Conservation (phyloP, 2,329 filamentous ascomycete genomes). For the Neurospora crassa region DNA sequence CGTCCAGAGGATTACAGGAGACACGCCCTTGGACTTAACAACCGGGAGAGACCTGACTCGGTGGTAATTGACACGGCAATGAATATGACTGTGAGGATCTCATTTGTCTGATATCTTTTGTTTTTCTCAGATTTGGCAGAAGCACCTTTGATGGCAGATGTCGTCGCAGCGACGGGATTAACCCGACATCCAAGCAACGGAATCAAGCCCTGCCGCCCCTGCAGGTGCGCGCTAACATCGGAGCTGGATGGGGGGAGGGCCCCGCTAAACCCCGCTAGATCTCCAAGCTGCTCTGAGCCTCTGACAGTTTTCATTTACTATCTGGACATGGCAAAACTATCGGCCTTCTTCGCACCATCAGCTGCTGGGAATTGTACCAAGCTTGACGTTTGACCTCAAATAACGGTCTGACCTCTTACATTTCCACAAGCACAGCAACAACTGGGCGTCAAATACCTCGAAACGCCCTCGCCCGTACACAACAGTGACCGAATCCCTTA, state of each 20-base stretch:
- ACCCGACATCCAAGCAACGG: neutral
- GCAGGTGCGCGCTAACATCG: neutral
- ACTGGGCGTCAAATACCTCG: neutral
- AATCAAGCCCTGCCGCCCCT: neutral
- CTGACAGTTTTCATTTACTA: neutral
- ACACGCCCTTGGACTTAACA: neutral
- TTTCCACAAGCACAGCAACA: neutral
- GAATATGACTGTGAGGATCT: neutral
- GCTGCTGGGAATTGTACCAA: neutral
- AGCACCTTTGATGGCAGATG: neutral
- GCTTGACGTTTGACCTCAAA: neutral
- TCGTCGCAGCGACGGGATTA: neutral
- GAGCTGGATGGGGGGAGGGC: neutral
- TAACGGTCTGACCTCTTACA: no score
- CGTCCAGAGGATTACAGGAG: neutral
- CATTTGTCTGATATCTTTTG: neutral
- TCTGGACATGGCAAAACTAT: neutral
- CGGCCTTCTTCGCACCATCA: neutral
- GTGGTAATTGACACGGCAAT: neutral
- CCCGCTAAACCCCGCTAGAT: neutral
- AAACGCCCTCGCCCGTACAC: neutral
- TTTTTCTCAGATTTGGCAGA: neutral
- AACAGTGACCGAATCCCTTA: constrained; percentile 1
- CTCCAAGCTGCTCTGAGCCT: neutral
- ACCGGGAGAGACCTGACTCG: neutral